Conservation (phyloP, 2,329 filamentous ascomycete species). For the Nothophaeocryptopus gaeumannii region DNA sequence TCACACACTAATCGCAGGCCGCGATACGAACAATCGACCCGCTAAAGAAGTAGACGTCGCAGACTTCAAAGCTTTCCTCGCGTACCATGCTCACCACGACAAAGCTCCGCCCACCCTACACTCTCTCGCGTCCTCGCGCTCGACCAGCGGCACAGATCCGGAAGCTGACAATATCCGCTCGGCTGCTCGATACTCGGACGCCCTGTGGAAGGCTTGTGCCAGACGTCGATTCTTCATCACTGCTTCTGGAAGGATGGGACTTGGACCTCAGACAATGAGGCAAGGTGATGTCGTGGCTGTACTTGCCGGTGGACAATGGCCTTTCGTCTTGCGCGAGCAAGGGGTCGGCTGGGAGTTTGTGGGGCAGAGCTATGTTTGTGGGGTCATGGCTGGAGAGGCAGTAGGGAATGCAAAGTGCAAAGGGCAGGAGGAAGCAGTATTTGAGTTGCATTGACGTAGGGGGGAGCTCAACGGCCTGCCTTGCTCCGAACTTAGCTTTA, state of each 20-base stretch:
- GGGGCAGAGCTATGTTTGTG: background rate
- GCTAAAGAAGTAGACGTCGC: too few relatives aligned
- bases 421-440: too few relatives aligned
- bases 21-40: too few relatives aligned
- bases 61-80: background rate
- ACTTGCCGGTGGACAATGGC: background rate
- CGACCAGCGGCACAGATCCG: too few relatives aligned
- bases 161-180: too few relatives aligned
- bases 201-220: background rate
- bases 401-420: background rate
- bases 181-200: too few relatives aligned
- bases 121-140: background rate
- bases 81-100: background rate
- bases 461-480: too few relatives aligned
- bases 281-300: background rate
- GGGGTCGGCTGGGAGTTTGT: background rate
- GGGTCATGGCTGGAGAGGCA: constrained; percentile 1
- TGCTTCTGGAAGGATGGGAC: background rate
- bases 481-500: too few relatives aligned
- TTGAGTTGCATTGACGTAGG: too few relatives aligned
- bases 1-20: too few relatives aligned
- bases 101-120: background rate
- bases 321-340: background rate
- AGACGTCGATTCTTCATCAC: background rate
- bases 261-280: background rate